A percentile compares a stretch with the other conserved stretches of the same genome.
Conservation (phyloP, 768 basidiomycete species). For the Phlegmacium glaucopus region DNA sequence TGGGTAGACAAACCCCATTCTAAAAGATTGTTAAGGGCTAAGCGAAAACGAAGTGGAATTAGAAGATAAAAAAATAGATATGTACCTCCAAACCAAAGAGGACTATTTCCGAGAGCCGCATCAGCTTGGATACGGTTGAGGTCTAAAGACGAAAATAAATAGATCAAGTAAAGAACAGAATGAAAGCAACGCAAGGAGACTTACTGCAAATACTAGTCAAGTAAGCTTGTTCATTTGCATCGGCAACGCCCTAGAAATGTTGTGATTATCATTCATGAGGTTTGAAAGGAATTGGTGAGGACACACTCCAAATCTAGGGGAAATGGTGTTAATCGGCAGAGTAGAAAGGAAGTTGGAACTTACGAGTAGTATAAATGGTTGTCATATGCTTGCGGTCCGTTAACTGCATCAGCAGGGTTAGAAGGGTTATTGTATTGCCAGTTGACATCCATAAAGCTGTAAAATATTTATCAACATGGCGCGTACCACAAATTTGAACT, state of each 20-base stretch:
- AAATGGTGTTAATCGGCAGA: not conserved
- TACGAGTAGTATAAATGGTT: slow-evolving; percentile 78
- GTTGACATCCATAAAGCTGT: slow-evolving; percentile 76
- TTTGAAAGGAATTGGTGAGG: not conserved
- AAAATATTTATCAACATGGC: slow-evolving; percentile 3
- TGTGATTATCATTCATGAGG: slow-evolving; percentile 4
- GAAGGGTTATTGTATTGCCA: slow-evolving; percentile 72
- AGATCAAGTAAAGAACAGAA: not conserved
- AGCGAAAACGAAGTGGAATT: not conserved
- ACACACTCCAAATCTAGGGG: slow-evolving; percentile 54
- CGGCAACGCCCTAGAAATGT: slow-evolving; percentile 60
- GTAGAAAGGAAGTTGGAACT: slow-evolving; percentile 18
- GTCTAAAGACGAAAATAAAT: slow-evolving; percentile 44
- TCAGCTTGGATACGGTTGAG: slow-evolving; percentile 47
- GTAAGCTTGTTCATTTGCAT: slow-evolving; percentile 61
- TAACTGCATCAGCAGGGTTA: slow-evolving; percentile 67
- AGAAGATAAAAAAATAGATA: not conserved
- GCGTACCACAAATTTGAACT: not conserved
- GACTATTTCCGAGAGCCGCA: slow-evolving; percentile 33
- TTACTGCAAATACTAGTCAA: slow-evolving; percentile 67
- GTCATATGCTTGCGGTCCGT: slow-evolving; percentile 73
- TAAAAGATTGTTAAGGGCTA: too few relatives aligned
- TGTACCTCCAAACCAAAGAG: slow-evolving; percentile 39
- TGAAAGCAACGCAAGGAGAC: slow-evolving; percentile 15
- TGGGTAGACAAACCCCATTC: slow-evolving; percentile 59